A percentile compares a stretch with the other conserved stretches of the same genome.
These are phyloP conservation scores for Geotrichum armillariae DNA, from an alignment of 1,139 yeast species.

Conservation along the genomic window DNA sequence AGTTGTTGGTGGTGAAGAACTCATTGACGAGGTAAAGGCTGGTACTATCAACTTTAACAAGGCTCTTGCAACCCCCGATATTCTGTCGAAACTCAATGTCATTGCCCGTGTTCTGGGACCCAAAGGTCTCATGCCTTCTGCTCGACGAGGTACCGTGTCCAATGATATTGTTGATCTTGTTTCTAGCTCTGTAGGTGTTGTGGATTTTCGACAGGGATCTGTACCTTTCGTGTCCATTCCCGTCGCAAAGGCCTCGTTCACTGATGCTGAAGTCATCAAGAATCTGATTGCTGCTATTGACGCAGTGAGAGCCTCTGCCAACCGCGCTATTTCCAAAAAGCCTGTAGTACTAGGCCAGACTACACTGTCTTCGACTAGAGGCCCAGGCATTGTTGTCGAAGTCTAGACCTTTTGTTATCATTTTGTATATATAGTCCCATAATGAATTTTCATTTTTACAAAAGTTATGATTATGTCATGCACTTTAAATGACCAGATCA, in stretches of 20 bases:
- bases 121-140: conserved; percentile 83
- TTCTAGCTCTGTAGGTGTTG: conserved; percentile 59
- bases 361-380: conserved; percentile 66
- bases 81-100: conserved; percentile 54
- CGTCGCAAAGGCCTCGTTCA: conserved; percentile 65
- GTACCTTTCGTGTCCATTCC: conserved; percentile 53
- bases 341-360: conserved; percentile 74
- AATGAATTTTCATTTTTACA: neutral
- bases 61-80: conserved; percentile 84
- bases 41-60: conserved; percentile 71
- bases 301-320: conserved; percentile 61
- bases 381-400: conserved; percentile 79
- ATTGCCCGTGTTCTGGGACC: conserved; percentile 86
- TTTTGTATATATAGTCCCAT: neutral
- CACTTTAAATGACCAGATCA: conserved; percentile 8
- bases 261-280: conserved; percentile 71
- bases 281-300: conserved; percentile 71
- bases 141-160: conserved; percentile 84
- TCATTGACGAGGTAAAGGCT: conserved; percentile 59
- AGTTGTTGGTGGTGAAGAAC: conserved; percentile 69
- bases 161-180: conserved; percentile 60
- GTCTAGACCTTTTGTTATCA: conserved; percentile 35
- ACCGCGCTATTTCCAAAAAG: conserved; percentile 51
- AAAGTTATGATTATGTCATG: neutral
- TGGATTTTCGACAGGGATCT: conserved; percentile 67